A percentile compares a stretch with the other conserved stretches of the same genome.
Evolutionary conservation across 805 yeast genomes (phyloP).

Genomic region (Hanseniaspora guilliermondii): DNA sequence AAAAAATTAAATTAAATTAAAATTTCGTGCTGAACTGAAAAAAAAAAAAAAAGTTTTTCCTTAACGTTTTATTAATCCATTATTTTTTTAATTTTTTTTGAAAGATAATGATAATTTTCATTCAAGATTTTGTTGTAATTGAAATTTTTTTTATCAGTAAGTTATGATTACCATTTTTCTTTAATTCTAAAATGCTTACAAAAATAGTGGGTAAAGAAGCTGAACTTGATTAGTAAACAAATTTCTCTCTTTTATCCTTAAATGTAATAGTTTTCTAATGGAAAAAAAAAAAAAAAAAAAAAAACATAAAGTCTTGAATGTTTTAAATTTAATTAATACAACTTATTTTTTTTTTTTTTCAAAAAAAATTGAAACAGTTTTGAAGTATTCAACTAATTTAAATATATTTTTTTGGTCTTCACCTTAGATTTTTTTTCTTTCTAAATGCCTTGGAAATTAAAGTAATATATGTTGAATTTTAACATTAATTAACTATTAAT

Average conservation of each 20-base stretch:
- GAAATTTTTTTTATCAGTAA: neutral
- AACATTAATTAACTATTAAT: too few relatives aligned
- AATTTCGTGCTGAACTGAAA: constrained; percentile 4
- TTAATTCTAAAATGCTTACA: too few relatives aligned
- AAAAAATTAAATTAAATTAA: neutral
- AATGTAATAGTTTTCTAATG: neutral
- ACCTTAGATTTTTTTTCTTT: too few relatives aligned
- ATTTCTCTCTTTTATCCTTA: neutral
- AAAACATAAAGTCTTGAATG: too few relatives aligned
- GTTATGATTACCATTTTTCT: too few relatives aligned
- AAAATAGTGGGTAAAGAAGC: neutral
- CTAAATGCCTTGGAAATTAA: too few relatives aligned
- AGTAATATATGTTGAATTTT: too few relatives aligned
- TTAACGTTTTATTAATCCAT: neutral
- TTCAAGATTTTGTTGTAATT: too few relatives aligned
- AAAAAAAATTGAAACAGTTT: neutral
- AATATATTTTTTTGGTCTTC: too few relatives aligned
- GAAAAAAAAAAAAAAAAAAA: neutral
- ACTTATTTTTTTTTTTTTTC: neutral
- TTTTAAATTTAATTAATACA: too few relatives aligned
- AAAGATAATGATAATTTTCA: too few relatives aligned
- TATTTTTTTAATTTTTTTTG: neutral
- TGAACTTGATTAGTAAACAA: neutral
- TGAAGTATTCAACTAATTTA: too few relatives aligned
- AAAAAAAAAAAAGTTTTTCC: neutral